Percentiles rank a stretch among this genome's conserved stretches.
phyloP scores from a whole-genome alignment of 495 filamentous ascomycete genomes.

The Penicillium paxilli region DNA sequence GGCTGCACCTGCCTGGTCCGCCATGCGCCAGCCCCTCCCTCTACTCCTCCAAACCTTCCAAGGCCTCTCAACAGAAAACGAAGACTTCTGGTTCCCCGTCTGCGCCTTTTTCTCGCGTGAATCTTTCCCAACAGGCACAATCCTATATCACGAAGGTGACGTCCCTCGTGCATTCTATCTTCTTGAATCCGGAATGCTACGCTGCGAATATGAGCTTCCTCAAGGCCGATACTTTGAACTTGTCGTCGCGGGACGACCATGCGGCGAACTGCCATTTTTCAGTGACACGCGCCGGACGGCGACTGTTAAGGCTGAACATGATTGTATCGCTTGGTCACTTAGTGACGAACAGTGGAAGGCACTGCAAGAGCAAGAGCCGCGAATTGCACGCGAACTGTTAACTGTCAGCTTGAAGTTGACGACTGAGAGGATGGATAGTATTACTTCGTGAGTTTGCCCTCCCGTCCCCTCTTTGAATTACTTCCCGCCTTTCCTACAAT shows the following conservation, averaged over 20 bases:
- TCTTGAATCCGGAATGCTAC: conserved; percentile 84
- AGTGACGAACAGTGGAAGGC: conserved; percentile 65
- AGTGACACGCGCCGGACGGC: conserved; percentile 82
- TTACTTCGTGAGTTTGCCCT: conserved; percentile 73
- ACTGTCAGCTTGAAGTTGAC: conserved; percentile 84
- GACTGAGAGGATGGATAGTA: conserved; percentile 84
- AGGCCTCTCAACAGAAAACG: conserved; percentile 70
- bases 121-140: conserved; percentile 63
- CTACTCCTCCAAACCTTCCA: conserved; percentile 92
- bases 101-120: conserved; percentile 69
- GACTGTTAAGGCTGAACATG: conserved; percentile 78
- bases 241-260: conserved; percentile 92
- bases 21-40: conserved; percentile 84
- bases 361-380: conserved; percentile 66
- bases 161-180: conserved; percentile 80
- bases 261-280: conserved; percentile 96
- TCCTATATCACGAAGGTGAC: conserved; percentile 75
- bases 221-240: conserved; percentile 88
- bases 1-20: conserved; percentile 63
- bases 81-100: conserved; percentile 91
- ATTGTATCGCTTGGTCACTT: conserved; percentile 82
- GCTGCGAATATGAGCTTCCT: conserved; percentile 84
- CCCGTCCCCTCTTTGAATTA: too few relatives aligned
- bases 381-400: conserved; percentile 81
- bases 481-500: too few relatives aligned